phyloP scores from a whole-genome alignment of 805 yeast species.

The Wilhelminamyces savonicus region DNA sequence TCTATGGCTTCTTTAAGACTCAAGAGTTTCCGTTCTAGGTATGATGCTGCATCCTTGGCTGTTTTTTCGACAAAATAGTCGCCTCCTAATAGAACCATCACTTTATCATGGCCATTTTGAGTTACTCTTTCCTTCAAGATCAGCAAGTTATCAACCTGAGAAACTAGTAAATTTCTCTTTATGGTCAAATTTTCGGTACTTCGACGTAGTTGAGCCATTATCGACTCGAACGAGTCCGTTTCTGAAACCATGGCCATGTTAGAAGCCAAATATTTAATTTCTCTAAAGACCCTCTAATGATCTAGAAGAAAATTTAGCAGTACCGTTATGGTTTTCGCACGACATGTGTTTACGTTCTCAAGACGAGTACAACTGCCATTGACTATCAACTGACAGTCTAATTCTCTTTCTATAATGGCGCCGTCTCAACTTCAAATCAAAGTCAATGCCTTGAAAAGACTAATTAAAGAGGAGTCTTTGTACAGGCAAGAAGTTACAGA shows the following conservation, averaged over 20 bases:
- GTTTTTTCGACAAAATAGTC: conserved; percentile 34
- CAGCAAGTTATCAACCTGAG: conserved; percentile 2
- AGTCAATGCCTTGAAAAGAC: conserved; percentile 58
- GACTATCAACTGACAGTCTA: too few relatives aligned
- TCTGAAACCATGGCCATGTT: too few relatives aligned
- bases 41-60: conserved; percentile 19
- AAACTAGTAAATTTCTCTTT: conserved; percentile 1
- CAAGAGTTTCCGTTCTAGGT: conserved; percentile 19
- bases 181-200: conserved; percentile 1
- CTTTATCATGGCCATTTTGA: conserved; percentile 2
- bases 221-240: too few relatives aligned
- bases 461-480: conserved; percentile 58
- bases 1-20: conserved; percentile 29
- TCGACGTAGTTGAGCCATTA: not conserved
- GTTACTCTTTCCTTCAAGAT: conserved; percentile 1
- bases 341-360: too few relatives aligned
- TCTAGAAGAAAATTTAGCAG: too few relatives aligned
- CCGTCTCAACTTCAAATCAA: conserved; percentile 71
- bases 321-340: too few relatives aligned
- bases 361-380: too few relatives aligned
- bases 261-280: too few relatives aligned
- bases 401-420: conserved; percentile 53
- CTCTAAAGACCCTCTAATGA: too few relatives aligned
- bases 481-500: conserved; percentile 56
- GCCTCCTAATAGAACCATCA: conserved; percentile 31